Base-by-base conservation (phyloP, 345 rosid species). In the Physaria fendleri region DNA sequence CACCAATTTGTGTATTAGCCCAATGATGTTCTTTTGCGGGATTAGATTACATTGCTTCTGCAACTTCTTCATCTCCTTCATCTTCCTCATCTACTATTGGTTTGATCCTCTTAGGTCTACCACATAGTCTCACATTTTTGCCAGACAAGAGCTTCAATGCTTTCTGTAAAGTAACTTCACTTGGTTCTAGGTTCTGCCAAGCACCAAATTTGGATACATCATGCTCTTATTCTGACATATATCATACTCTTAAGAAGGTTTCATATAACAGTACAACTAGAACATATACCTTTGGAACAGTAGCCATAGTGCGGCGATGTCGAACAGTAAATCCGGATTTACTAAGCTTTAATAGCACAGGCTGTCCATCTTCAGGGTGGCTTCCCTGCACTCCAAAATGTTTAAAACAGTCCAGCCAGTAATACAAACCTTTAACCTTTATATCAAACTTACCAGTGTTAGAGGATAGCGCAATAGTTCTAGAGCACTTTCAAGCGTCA, bases 351-450 rank as follows among this genome's bases (percentile, higher is more conserved):
- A 93, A 32, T 18, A 76, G 52, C 52, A 89, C 85, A 16, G 96
- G 90, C 28, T 78, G 79, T 38, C 92, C 88, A 73, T 93, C 99
- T 74, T 79, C 64, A 5, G 96, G 96, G 66, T 93, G 95, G 56
- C 69, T 74, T 43, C 97, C 97, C 97, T 90, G 73, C 30, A 30
- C 30, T 29, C 30, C 24, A 42, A 54, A 33, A 44, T 22, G 40
- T 56, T 30, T 30, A 41, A 56, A 72, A 64, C 56, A 43, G 18
- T 25, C 12, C 48, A 59, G 23, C 43, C 38, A 65, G 29, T 50
- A 34, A 57, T 16, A 27, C 34, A 57, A 56, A 63, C 45, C 11
- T 40, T 48, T 35, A 46, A 71, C 38, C 18, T 34, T 32, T 5
- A 58, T n/a, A 52, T 34, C 51, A 51, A 55, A 28, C 77, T 48